phyloP scores from a whole-genome alignment of 2,329 filamentous ascomycete genomes.

The Cladosporium sp. region DNA sequence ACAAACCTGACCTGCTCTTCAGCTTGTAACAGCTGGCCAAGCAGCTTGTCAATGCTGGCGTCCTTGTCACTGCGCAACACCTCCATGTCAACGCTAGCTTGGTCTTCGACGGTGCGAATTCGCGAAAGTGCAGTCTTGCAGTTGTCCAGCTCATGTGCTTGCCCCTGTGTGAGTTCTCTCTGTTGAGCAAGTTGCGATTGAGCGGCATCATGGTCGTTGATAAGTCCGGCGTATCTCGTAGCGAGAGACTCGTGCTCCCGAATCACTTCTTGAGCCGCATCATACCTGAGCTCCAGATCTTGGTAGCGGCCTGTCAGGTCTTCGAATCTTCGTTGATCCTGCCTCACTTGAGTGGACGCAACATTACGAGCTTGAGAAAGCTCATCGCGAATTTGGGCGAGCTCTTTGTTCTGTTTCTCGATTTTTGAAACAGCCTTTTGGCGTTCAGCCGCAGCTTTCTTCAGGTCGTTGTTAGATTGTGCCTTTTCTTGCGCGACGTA shows the following conservation, averaged over 20 bases:
- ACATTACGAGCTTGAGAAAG: background rate
- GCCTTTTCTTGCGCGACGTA: conserved; percentile 8
- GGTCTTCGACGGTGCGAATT: background rate
- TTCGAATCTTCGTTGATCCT: background rate
- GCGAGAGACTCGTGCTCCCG: background rate
- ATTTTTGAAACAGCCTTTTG: background rate
- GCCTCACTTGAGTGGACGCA: background rate
- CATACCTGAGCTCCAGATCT: background rate
- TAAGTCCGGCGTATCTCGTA: background rate
- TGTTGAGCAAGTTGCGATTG: background rate
- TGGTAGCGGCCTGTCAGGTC: background rate
- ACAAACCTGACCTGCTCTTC: background rate
- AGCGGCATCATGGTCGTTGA: background rate
- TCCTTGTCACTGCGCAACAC: background rate
- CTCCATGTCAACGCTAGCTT: background rate
- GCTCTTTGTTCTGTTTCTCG: background rate
- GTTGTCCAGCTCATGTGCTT: background rate
- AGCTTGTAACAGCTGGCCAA: background rate
- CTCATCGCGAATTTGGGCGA: background rate
- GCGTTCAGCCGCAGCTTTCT: background rate
- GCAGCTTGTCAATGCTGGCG: background rate
- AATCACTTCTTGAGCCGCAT: background rate
- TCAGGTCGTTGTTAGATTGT: conserved; percentile 2
- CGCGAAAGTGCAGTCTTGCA: background rate
- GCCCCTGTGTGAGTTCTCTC: background rate